Conservation (phyloP, 441 rosid species). For the Corymbia citriodora region DNA sequence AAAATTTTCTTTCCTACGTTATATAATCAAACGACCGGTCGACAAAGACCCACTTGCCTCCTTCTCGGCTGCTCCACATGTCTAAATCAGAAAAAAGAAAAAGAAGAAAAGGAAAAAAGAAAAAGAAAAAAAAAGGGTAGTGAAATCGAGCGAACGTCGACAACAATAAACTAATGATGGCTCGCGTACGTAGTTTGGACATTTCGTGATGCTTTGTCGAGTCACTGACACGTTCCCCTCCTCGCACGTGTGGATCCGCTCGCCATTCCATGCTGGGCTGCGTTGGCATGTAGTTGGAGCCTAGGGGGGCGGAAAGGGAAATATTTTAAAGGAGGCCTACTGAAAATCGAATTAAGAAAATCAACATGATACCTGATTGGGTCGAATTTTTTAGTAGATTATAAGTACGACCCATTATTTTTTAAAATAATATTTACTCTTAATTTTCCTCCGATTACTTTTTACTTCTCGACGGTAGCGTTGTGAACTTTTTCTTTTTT, state of each 20-base stretch:
- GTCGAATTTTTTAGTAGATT: neutral
- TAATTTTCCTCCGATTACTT: neutral
- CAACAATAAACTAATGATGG: neutral
- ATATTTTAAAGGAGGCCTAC: too few relatives aligned
- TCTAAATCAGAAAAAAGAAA: neutral
- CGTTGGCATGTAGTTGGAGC: neutral
- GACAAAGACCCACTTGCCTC: neutral
- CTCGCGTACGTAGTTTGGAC: neutral
- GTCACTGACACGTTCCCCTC: neutral
- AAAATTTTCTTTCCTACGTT: neutral
- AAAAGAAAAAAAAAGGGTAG: neutral
- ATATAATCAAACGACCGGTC: neutral
- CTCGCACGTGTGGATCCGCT: neutral
- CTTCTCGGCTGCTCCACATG: neutral
- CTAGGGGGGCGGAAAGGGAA: neutral
- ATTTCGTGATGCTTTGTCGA: neutral
- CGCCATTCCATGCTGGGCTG: neutral
- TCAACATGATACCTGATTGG: neutral
- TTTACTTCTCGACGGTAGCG: too few relatives aligned
- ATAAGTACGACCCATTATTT: neutral
- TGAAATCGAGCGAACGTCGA: neutral
- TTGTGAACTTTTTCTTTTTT: too few relatives aligned
- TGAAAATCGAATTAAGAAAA: too few relatives aligned
- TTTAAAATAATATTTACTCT: neutral
- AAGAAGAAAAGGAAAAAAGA: accelerated